Percentiles rank a stretch among this genome's conserved stretches.
Conservation (phyloP, 2,329 filamentous ascomycete species). For the Talaromyces sp. region DNA sequence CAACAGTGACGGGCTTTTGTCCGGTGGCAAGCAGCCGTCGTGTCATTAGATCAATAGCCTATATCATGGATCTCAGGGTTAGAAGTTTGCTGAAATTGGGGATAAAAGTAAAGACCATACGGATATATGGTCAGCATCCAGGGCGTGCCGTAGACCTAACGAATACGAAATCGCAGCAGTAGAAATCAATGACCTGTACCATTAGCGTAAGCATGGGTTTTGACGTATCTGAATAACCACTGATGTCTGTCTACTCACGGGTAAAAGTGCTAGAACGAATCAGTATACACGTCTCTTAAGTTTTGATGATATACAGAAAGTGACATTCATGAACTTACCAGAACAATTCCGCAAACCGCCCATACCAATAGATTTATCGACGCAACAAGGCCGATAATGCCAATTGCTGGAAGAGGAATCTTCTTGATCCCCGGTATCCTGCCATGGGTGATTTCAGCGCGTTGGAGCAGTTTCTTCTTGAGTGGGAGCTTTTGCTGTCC, state of each 20-base stretch:
- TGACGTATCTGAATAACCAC: not conserved
- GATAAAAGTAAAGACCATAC: slow-evolving; percentile 26
- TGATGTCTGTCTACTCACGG: slow-evolving; percentile 26
- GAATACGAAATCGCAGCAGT: slow-evolving; percentile 83
- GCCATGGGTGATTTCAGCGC: slow-evolving; percentile 45
- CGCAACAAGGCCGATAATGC: slow-evolving; percentile 52
- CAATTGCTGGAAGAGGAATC: slow-evolving; percentile 54
- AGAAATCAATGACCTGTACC: slow-evolving; percentile 59
- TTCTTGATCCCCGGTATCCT: slow-evolving; percentile 52
- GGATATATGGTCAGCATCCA: slow-evolving; percentile 91
- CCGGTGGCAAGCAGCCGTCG: slow-evolving; percentile 80
- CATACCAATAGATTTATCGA: slow-evolving; percentile 55
- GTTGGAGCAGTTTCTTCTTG: slow-evolving; percentile 27
- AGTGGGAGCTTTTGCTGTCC: not conserved
- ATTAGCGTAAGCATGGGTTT: not conserved
- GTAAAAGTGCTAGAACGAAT: slow-evolving; percentile 27
- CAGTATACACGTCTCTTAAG: slow-evolving; percentile 2
- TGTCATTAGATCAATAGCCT: slow-evolving; percentile 92
- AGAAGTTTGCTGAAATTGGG: not conserved
- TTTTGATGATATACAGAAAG: not conserved
- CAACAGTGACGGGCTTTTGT: slow-evolving; percentile 82
- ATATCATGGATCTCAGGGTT: slow-evolving; percentile 4
- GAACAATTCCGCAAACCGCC: slow-evolving; percentile 54
- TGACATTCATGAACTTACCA: slow-evolving; percentile 39
- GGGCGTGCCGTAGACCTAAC: slow-evolving; percentile 85